phyloP scores from a whole-genome alignment of 768 basidiomycete species.

The Phanerochaete carnosa region DNA sequence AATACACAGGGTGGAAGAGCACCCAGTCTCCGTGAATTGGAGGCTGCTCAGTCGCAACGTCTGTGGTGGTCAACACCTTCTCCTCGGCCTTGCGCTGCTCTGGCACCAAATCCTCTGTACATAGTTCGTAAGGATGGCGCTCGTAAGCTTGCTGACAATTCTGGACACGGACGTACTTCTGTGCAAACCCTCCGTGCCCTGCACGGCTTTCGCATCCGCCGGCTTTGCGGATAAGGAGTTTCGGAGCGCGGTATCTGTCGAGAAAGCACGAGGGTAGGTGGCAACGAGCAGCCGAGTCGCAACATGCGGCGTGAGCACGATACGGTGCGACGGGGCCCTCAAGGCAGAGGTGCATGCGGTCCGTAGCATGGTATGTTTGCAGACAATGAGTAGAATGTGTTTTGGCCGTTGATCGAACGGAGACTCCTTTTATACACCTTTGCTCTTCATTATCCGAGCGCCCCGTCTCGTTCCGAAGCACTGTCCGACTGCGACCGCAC shows the following conservation, averaged over 20 bases:
- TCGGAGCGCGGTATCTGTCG: background rate
- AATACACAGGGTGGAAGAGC: slow-evolving; percentile 90
- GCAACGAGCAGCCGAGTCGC: background rate
- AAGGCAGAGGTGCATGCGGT: background rate
- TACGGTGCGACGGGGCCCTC: background rate
- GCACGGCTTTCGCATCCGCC: slow-evolving; percentile 15
- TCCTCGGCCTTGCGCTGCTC: background rate
- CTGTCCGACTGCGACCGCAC: slow-evolving; percentile 9
- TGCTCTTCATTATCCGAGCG: background rate
- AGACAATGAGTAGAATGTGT: background rate
- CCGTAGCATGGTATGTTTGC: background rate
- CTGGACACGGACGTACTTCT: slow-evolving; percentile 22
- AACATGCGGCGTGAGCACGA: background rate
- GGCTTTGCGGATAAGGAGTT: slow-evolving; percentile 10
- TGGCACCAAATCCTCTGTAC: slow-evolving; percentile 14
- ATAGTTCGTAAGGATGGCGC: background rate
- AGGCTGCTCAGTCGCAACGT: slow-evolving; percentile 13
- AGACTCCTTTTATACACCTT: slow-evolving; percentile 2
- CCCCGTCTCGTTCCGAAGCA: slow-evolving; percentile 9
- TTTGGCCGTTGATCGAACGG: background rate
- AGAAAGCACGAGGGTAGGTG: slow-evolving; percentile 12
- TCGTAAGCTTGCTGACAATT: background rate
- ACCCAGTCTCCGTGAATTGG: slow-evolving; percentile 72
- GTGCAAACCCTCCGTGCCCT: slow-evolving; percentile 35
- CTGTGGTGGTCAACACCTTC: slow-evolving; percentile 2